Conservation (phyloP, 441 rosid genomes). For the Brassica hybrid region DNA sequence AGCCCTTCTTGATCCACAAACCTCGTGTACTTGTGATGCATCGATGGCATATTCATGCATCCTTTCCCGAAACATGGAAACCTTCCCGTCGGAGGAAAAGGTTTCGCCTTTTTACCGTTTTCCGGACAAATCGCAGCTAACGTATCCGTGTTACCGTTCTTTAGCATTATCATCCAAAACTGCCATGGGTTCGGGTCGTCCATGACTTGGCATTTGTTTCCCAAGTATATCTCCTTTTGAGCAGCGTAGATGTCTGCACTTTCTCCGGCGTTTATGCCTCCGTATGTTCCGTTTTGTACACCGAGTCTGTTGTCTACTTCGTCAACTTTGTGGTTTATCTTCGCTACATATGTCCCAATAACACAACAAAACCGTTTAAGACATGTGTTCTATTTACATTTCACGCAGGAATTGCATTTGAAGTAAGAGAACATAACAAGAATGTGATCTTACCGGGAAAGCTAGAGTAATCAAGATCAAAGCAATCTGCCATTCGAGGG, state of each 20-base stretch:
- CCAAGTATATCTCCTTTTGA: conserved; percentile 72
- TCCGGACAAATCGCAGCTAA: conserved; percentile 65
- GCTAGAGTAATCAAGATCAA: conserved; percentile 51
- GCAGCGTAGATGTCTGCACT: conserved; percentile 63
- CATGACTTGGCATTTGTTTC: conserved; percentile 71
- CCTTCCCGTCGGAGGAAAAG: conserved; percentile 53
- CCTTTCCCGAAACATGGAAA: conserved; percentile 89
- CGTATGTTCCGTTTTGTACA: conserved; percentile 62
- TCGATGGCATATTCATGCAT: conserved; percentile 83
- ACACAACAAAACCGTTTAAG: conserved; percentile 22
- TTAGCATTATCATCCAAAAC: conserved; percentile 96
- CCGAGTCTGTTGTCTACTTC: conserved; percentile 79
- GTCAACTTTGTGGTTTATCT: conserved; percentile 60
- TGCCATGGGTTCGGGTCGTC: conserved; percentile 81
- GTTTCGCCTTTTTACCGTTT: conserved; percentile 64
- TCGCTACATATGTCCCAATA: conserved; percentile 30
- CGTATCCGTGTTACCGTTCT: conserved; percentile 79
- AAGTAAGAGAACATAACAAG: conserved; percentile 5
- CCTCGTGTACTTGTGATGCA: conserved; percentile 64
- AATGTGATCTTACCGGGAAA: conserved; percentile 33
- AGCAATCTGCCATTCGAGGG: conserved; percentile 77
- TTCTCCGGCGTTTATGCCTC: conserved; percentile 45
- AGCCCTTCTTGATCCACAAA: conserved; percentile 48
- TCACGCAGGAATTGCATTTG: conserved; percentile 1
- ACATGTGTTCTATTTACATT: not conserved